Evolutionary conservation across 306 rosid genomes (phyloP).

Genomic region (Neltuma alba): DNA sequence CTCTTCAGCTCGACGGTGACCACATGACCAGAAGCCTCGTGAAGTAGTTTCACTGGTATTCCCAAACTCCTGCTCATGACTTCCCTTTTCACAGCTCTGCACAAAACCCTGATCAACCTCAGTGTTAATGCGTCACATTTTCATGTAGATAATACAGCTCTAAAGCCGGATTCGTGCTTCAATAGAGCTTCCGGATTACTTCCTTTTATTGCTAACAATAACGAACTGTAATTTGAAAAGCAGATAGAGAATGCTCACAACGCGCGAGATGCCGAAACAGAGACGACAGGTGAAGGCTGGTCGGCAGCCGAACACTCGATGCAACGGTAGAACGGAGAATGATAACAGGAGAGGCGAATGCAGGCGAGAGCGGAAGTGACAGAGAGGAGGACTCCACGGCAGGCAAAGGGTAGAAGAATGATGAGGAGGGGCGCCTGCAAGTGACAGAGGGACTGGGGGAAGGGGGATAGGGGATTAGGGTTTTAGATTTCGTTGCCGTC

Average conservation of each 20-base stretch:
- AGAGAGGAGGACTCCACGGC: background rate
- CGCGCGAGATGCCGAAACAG: background rate
- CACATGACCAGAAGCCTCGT: slow-evolving; percentile 95
- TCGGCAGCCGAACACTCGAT: background rate
- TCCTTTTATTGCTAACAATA: background rate
- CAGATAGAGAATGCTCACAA: background rate
- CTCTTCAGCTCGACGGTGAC: slow-evolving; percentile 98
- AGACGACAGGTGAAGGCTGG: background rate
- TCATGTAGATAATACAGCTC: background rate
- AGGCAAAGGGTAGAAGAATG: background rate
- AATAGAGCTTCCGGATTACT: background rate
- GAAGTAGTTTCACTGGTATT: slow-evolving; percentile 97
- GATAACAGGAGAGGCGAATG: background rate
- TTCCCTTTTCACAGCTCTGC: slow-evolving; percentile 2
- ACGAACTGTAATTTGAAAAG: background rate
- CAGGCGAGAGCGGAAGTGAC: background rate
- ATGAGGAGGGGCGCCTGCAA: background rate
- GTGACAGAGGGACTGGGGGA: background rate
- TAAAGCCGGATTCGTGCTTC: background rate
- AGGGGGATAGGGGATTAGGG: background rate
- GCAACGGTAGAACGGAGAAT: background rate
- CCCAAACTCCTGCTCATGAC: slow-evolving; percentile 96
- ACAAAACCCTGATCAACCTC: slow-evolving; percentile 50
- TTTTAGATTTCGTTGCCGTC: no score
- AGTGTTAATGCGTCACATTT: background rate